Conservation (phyloP, 305 asterid species). For the Fraxinus latifolia region DNA sequence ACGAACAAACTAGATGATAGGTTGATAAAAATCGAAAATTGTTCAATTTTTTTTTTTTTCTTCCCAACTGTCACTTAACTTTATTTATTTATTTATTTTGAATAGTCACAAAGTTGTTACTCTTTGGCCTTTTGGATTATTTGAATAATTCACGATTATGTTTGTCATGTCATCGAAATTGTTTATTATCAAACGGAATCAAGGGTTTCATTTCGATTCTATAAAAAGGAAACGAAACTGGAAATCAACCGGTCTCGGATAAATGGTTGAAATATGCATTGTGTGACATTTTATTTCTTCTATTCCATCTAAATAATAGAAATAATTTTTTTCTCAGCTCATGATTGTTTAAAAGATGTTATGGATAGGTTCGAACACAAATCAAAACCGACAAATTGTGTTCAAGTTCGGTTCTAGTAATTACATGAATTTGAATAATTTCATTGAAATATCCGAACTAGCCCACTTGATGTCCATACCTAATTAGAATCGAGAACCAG, state of each 20-base stretch:
- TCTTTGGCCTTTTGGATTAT: not conserved
- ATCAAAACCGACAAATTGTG: not conserved
- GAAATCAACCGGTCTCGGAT: not conserved
- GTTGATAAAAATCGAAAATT: not conserved
- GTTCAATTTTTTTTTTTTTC: too few relatives aligned
- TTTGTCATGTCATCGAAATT: too few relatives aligned
- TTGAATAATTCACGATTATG: too few relatives aligned
- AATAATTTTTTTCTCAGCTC: not conserved
- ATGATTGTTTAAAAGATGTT: not conserved
- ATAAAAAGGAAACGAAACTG: not conserved
- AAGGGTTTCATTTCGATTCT: not conserved
- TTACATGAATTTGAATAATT: not conserved
- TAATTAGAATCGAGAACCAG: not conserved
- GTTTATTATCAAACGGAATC: too few relatives aligned
- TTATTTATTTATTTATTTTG: not conserved
- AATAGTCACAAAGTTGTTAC: not conserved
- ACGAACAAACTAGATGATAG: not conserved
- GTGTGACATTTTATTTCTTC: not conserved
- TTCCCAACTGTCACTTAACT: not conserved
- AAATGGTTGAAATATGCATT: not conserved
- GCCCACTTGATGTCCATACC: not conserved
- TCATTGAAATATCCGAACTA: not conserved
- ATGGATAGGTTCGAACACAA: not conserved
- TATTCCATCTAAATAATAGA: not conserved
- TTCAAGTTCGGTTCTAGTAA: not conserved